A percentile compares a stretch with the other conserved stretches of the same genome.
Evolutionary conservation across 2,329 filamentous ascomycete genomes (phyloP).

Genomic region (Davidsoniella virescens): DNA sequence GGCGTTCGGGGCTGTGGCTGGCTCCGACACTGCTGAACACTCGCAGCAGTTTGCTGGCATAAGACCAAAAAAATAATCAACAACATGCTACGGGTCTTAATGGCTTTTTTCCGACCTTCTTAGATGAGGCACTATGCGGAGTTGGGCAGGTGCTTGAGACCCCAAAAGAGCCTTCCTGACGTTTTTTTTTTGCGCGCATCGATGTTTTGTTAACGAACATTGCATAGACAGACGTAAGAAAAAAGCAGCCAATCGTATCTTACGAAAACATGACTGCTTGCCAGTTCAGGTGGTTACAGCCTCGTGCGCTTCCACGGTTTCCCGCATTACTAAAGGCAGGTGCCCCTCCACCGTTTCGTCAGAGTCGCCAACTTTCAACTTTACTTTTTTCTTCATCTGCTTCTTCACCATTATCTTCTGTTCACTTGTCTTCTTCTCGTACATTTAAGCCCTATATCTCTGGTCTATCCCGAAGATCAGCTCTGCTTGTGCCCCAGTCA

Average conservation of each 20-base stretch:
- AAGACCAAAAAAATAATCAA: background rate
- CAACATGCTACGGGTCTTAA: no score
- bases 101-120: no score
- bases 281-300: constrained; percentile 8
- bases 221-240: background rate
- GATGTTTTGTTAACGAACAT: background rate
- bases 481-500: background rate
- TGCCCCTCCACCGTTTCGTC: constrained; percentile 1
- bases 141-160: constrained; percentile 9
- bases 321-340: constrained; percentile 6
- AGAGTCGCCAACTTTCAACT: constrained; percentile 2
- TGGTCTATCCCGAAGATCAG: background rate
- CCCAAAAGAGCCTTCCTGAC: background rate
- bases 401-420: background rate
- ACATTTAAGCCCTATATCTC: background rate
- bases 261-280: constrained; percentile 6
- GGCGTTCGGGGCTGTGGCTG: background rate
- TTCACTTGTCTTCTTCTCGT: background rate
- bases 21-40: background rate
- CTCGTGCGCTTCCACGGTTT: constrained; percentile 9
- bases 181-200: background rate
- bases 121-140: constrained; percentile 2
- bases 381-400: constrained; percentile 3
- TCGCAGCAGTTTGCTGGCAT: background rate
- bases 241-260: background rate